Evolutionary conservation across 2,329 filamentous ascomycete genomes (phyloP).

Genomic region (Colletotrichum karsti): DNA sequence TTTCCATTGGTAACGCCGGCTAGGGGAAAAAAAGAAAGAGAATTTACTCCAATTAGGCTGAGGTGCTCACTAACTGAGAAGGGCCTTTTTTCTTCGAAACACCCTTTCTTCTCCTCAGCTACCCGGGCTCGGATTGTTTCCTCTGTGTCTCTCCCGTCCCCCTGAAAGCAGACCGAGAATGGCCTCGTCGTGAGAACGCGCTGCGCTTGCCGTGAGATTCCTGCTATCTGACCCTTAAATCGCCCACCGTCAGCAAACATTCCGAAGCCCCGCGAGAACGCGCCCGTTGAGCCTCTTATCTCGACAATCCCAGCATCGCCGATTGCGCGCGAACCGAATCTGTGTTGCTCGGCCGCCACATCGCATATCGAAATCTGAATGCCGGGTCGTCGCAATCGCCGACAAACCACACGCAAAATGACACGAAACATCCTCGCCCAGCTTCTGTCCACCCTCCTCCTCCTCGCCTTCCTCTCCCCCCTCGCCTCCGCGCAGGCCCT

Average conservation of each 20-base stretch:
- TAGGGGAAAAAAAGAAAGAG: not conserved
- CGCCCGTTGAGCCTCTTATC: not conserved
- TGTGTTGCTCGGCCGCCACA: not conserved
- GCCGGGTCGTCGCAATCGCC: not conserved
- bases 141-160: no score
- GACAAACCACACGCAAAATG: not conserved
- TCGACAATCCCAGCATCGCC: not conserved
- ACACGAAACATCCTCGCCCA: not conserved
- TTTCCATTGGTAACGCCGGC: constrained; percentile 3
- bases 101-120: no score
- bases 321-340: not conserved
- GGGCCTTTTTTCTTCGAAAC: not conserved
- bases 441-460: constrained; percentile 21
- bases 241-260: not conserved
- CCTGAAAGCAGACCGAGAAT: constrained; percentile 1
- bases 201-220: not conserved
- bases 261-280: not conserved
- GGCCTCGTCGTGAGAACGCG: not conserved
- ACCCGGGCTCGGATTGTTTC: not conserved
- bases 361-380: not conserved
- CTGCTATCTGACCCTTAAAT: constrained; percentile 2
- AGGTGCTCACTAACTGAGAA: not conserved
- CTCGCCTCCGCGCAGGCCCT: constrained; percentile 32
- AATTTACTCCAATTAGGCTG: not conserved
- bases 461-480: constrained; percentile 20